Conservation (phyloP, 768 basidiomycete species). For the Leucocoprinus leucothites region DNA sequence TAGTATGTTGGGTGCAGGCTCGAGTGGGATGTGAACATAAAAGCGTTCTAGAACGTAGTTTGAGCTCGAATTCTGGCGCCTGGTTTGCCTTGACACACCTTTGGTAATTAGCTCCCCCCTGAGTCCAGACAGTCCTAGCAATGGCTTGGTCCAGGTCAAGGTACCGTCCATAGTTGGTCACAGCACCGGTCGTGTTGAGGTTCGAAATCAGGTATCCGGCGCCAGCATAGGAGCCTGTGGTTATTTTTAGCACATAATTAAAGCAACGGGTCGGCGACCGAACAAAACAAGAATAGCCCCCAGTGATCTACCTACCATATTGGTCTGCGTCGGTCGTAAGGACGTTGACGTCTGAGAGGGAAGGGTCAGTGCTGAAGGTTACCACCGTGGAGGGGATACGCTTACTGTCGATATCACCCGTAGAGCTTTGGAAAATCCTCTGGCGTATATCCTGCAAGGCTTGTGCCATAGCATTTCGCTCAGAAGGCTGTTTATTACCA, state of each 20-base stretch:
- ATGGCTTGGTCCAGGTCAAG: conserved; percentile 66
- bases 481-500: conserved; percentile 54
- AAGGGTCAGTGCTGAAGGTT: neutral
- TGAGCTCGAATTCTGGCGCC: neutral
- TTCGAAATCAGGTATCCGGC: conserved; percentile 60
- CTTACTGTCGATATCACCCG: conserved; percentile 58
- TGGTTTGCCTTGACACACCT: conserved; percentile 35
- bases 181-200: conserved; percentile 35
- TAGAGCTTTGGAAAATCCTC: conserved; percentile 54
- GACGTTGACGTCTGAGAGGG: conserved; percentile 45
- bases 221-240: conserved; percentile 62
- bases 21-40: conserved; percentile 68
- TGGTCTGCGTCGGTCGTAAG: conserved; percentile 53
- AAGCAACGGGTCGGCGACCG: neutral
- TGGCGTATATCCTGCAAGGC: conserved; percentile 53
- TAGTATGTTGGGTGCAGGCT: conserved; percentile 60
- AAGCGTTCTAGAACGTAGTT: conserved; percentile 32
- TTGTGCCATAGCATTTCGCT: conserved; percentile 39
- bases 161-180: conserved; percentile 57
- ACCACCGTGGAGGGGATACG: neutral
- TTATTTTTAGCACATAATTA: conserved; percentile 7
- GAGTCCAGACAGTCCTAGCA: conserved; percentile 58
- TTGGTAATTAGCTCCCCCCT: conserved; percentile 40
- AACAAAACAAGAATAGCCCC: neutral
- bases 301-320: conserved; percentile 42